Evolutionary conservation across 2,329 filamentous ascomycete genomes (phyloP), one percentile per base, ranked within the genome.

Genomic region (Ascochyta koolunga): DNA sequence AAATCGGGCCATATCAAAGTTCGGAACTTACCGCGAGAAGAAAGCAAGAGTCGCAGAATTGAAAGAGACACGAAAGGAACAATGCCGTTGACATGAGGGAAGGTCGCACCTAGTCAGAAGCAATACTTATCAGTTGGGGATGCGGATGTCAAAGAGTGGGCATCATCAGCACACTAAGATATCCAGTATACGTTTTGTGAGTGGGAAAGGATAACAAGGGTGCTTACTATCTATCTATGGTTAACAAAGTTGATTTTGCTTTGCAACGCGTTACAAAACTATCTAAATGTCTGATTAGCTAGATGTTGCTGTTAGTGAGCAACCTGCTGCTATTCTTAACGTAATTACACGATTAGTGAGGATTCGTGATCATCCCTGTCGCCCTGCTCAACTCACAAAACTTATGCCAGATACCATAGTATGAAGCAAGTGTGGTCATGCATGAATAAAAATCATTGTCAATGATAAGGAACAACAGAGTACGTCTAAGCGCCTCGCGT

Each of bases 381-480:
- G n/a, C n/a, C n/a, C n/a, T n/a, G n/a, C n/a, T n/a, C n/a, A n/a
- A n/a, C n/a, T n/a, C n/a, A n/a, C n/a, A n/a, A n/a, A n/a, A n/a
- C n/a, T n/a, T n/a, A n/a, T n/a, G n/a, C n/a, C n/a, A n/a, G n/a
- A n/a, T n/a, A n/a, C n/a, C n/a, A n/a, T n/a, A n/a, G n/a, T n/a
- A n/a, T n/a, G n/a, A 19, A 31, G 27, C 24, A 11, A 36, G 48
- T 27, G 18, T n/a, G 21, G 36, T 33, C 32, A 22, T 24, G 42
- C 19, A 13, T 50, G 40, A 6, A 37, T 31, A 41, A 52, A 52
- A 46, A 31, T 29, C 6, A 41, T 46, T 38, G 22, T 36, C 27
- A 40, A 42, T 27, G 42, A 52, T 46, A 46, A 41, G 41, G n/a
- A 40, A 27, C 40, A 41, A 35, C 22, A 46, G 22, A 21, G 18